Base-by-base conservation (phyloP, 148 eudicot species). In the Fallopia convolvulus region DNA sequence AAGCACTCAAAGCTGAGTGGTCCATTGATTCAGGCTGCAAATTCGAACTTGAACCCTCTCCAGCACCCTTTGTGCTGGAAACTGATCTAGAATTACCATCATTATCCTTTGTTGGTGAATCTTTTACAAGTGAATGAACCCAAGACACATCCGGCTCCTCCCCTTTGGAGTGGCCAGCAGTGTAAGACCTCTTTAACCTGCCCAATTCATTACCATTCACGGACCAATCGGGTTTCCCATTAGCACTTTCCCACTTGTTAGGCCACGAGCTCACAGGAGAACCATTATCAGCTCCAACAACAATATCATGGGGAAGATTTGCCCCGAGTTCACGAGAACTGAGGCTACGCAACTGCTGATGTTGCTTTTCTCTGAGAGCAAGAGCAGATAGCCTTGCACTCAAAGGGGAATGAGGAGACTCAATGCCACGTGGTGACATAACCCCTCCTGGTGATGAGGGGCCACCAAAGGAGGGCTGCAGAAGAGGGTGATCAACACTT, bases 101-200 rank as follows among this genome's bases (percentile, higher is more conserved):
- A 76, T 83, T 82, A 42, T 76, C 81, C 23, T 80, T 86, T 0
- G 77, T 70, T 21, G 92, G 89, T 72, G 90, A 80, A 52, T 89
- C 92, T 65, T 87, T 89, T 70, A 89, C 92, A 56, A 89, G 79
- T 8, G 92, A 87, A 44, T 87, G 90, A 41, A 89, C 88, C 92
- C 92, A 89, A 5, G 92, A 85, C 0, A 89, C 77, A 70, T 89
- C 88, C 3, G 90, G 92, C 81, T 86, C 91, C 72, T 88, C 91
- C 2, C 81, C 85, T 8, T 76, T 77, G 33, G 39, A 12, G 18
- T 79, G 79, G 55, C 89, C 87, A 40, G 55, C n/a, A 0, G 85
- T 79, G 14, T 77, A 66, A 39, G 92, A 82, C 48, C 87, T 80
- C 36, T 80, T 80, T 74, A 83, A 39, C 8, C 81, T 71, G 53